A percentile compares a stretch with the other conserved stretches of the same genome.
These are phyloP conservation scores for Paratinospora sagittata DNA, from an alignment of 164 flowering plant genomes.

Conservation along the genomic window DNA sequence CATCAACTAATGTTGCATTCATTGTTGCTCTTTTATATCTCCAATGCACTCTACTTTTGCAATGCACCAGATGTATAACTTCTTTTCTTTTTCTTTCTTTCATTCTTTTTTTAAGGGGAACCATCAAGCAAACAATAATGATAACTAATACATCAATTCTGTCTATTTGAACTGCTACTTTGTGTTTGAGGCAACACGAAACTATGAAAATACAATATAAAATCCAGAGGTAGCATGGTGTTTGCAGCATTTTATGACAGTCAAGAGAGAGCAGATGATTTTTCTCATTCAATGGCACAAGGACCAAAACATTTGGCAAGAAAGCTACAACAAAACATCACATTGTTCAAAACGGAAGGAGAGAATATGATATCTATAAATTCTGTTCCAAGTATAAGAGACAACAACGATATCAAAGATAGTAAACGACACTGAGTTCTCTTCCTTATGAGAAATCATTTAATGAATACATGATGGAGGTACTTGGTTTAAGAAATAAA, in stretches of 20 bases:
- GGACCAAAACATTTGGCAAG: too few species aligned
- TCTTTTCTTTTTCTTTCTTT: background rate
- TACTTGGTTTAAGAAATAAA: background rate
- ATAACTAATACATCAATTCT: too few species aligned
- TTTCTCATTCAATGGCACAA: too few species aligned
- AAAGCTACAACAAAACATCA: too few species aligned
- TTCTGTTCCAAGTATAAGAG: too few species aligned
- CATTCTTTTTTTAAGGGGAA: background rate
- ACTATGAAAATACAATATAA: background rate
- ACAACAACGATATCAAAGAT: background rate
- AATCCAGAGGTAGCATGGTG: background rate
- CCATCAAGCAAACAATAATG: background rate
- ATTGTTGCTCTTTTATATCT: too few species aligned
- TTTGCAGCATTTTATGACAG: background rate
- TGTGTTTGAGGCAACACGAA: background rate
- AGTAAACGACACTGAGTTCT: background rate
- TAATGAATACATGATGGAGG: background rate
- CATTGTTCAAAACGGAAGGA: too few species aligned
- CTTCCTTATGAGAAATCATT: too few species aligned
- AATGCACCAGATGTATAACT: background rate
- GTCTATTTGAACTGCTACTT: background rate
- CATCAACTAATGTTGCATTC: too few species aligned
- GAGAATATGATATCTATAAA: too few species aligned
- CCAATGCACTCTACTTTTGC: background rate
- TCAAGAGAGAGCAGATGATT: too few species aligned